Evolutionary conservation across 2,329 filamentous ascomycete genomes (phyloP), one percentile per base, ranked within the genome.

Genomic region (Chalara sp.): DNA sequence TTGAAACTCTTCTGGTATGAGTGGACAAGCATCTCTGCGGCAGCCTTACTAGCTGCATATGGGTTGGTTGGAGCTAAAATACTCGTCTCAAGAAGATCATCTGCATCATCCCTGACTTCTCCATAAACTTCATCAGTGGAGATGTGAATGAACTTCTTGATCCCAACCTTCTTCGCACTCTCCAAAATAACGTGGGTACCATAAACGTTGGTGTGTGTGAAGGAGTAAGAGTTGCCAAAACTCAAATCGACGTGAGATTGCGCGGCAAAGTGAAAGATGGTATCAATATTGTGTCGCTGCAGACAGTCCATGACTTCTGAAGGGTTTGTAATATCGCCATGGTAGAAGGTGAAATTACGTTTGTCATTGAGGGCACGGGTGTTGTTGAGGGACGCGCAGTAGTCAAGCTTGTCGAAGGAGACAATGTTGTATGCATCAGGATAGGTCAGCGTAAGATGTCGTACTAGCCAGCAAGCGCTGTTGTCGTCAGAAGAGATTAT

Each of bases 111-210:
- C 53, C 80, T 80, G 53, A 89, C 85, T 65, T 92, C 87, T 41
- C 88, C 88, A 60, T 92, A 92, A 1, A 92, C 88, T 70, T 92
- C 88, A 65, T 93, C 88, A 1, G 88, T 92, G 7, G 86, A 89
- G 56, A 92, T 81, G 67, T 92, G 87, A 61, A 92, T 84, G 67
- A 92, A 92, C 46, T 84, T 77, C 58, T 76, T 80, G 63, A 92
- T 76, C 33, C 78, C 78, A 46, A 86, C 77, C 65, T 85, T 84
- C 66, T 86, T 85, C 46, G 86, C 83, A 62, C 84, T 84, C 68
- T 93, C 88, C 6, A 92, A 72, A 52, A 92, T 75, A 37, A 89
- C 85, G 66, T 92, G 87, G n/a, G 88, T 92, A 43, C 87, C 88
- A 57, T 87, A 85, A 11, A 91, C 87, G 59, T 92, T 93, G 51